Percentiles rank a stretch among this genome's conserved stretches.
phyloP scores from a whole-genome alignment of 176 grass and related monocot genomes.

The Avena sativa region DNA sequence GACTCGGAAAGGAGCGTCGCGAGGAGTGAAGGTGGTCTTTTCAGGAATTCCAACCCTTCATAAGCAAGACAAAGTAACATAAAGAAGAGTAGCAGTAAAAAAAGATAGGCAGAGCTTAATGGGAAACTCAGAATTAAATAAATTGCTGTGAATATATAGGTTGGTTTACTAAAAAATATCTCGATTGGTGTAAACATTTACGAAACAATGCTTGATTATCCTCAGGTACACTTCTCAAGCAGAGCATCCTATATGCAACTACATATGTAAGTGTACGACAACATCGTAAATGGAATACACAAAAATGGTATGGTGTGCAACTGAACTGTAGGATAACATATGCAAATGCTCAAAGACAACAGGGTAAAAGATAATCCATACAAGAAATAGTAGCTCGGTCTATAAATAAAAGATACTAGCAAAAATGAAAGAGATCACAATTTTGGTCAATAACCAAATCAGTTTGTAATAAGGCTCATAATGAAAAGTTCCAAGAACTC shows the following conservation, averaged over 20 bases:
- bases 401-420: background rate
- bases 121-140: slow-evolving; percentile 1
- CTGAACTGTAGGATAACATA: background rate
- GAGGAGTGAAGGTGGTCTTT: background rate
- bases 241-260: background rate
- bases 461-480: background rate
- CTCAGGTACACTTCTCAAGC: background rate
- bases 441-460: background rate
- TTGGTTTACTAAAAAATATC: background rate
- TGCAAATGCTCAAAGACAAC: background rate
- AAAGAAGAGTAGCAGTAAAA: background rate
- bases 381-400: background rate
- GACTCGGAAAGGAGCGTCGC: background rate
- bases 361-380: background rate
- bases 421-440: background rate
- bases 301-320: background rate
- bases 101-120: background rate
- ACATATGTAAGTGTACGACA: no score
- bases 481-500: background rate
- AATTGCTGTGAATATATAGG: background rate
- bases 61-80: background rate
- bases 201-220: background rate
- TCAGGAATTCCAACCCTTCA: slow-evolving; percentile 11
- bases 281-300: background rate
- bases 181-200: background rate